Conservation (phyloP, 2,329 filamentous ascomycete species). For the Ascochyta viciae-villosae region DNA sequence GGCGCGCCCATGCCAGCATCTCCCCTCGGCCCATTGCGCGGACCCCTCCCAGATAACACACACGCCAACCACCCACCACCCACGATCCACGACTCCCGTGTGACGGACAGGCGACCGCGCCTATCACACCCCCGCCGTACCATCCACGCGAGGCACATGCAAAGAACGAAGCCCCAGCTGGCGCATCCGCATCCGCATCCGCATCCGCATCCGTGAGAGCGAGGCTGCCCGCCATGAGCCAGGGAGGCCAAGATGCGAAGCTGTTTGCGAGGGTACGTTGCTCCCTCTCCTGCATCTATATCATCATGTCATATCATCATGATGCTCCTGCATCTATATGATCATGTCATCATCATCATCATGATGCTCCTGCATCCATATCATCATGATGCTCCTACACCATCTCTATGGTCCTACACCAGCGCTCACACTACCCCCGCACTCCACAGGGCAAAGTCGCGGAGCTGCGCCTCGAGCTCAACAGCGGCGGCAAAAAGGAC, state of each 20-base stretch:
- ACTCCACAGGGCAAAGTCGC: slow-evolving; percentile 92
- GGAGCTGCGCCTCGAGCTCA: slow-evolving; percentile 92
- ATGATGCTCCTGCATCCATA: too few relatives aligned
- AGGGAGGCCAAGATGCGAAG: slow-evolving; percentile 92
- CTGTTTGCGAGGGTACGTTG: slow-evolving; percentile 92
- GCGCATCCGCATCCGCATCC: slow-evolving; percentile 8
- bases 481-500: slow-evolving; percentile 94
- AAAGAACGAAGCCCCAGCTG: slow-evolving; percentile 22
- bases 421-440: slow-evolving; percentile 60
- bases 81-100: not conserved
- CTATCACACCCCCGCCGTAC: slow-evolving; percentile 22
- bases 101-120: slow-evolving; percentile 17
- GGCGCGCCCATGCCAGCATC: slow-evolving; percentile 1
- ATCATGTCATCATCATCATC: too few relatives aligned
- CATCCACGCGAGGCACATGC: slow-evolving; percentile 39
- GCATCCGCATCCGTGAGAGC: slow-evolving; percentile 24
- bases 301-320: too few relatives aligned
- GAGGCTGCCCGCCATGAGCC: slow-evolving; percentile 60
- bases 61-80: too few relatives aligned
- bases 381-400: too few relatives aligned
- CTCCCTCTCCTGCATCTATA: not conserved
- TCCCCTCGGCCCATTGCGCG: not conserved
- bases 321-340: too few relatives aligned
- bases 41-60: slow-evolving; percentile 6
- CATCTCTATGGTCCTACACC: not conserved